Base-by-base conservation (phyloP, 225 moss, liverwort and hornwort species). In the Neckera pumila region DNA sequence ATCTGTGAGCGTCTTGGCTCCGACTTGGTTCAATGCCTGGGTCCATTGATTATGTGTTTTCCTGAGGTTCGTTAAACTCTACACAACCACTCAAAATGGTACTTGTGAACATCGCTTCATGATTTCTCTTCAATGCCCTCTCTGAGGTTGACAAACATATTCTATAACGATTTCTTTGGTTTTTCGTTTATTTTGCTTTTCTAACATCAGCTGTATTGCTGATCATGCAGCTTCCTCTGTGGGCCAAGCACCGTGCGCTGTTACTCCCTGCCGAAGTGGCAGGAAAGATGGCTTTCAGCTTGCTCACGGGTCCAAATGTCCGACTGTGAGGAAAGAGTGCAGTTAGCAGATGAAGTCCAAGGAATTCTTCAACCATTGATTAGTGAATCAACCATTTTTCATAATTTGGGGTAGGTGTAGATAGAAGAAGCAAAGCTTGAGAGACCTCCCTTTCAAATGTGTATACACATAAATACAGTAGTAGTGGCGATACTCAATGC, bases 191-290 rank as follows among this genome's bases (percentile, higher is more conserved):
- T 31, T 42, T 18, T 45, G 12, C 18, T 62, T 59, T 36, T 18
- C 58, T 79, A 20, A 72, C 22, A 54, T 17, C 22, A 17, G 19
- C 16, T 47, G 27, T 38, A 14, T 34, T 23, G 59, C 18, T 63
- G 67, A 67, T 87, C 36, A 33, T 86, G 93, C 84, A 93, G 93
- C 91, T 93, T 53, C 91, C 93, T 59, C 45, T 93, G 33, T 91
- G 91, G 93, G 93, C 93, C 77, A 90, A 93, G 88, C 91, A 89
- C 71, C 91, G 88, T 38, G 91, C 90, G 58, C 49, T 91, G 76
- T 63, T 91, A 70, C 91, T 93, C 25, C 93, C 93, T 28, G 91
- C 72, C 27, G 91, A 93, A 72, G 75, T 93, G 36, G 91, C 91
- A 70, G 84, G 86, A 53, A 90, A 75, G 86, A 51, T 77, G 62